These are phyloP conservation scores for Aspergillus cristatus DNA, from an alignment of 495 filamentous ascomycete genomes.

Conservation along the genomic window DNA sequence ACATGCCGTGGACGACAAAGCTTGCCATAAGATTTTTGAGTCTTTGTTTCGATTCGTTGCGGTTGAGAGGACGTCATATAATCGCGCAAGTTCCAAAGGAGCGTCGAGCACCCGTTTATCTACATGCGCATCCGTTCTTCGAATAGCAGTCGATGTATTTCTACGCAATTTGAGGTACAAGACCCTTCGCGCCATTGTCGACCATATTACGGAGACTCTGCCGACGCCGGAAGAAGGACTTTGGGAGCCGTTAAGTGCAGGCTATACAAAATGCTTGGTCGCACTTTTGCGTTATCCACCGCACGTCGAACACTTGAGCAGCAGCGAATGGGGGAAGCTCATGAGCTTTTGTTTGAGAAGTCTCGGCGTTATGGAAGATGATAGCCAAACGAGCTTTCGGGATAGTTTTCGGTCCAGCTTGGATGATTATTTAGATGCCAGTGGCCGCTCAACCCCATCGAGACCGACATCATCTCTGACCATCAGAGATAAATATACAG, in stretches of 20 bases:
- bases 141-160: conserved; percentile 59
- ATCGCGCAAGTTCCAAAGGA: conserved; percentile 41
- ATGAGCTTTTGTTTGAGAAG: conserved; percentile 53
- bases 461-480: conserved; percentile 21
- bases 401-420: conserved; percentile 16
- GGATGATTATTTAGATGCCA: conserved; percentile 18
- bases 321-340: conserved; percentile 57
- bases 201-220: conserved; percentile 73
- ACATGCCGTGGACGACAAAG: conserved; percentile 56
- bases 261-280: conserved; percentile 69
- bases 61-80: conserved; percentile 55
- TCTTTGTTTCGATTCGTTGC: conserved; percentile 62
- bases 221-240: conserved; percentile 47
- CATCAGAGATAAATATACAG: conserved; percentile 17
- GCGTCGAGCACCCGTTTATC: conserved; percentile 50
- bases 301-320: conserved; percentile 67
- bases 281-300: conserved; percentile 60
- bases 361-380: conserved; percentile 14
- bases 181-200: conserved; percentile 65
- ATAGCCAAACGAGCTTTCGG: conserved; percentile 20
- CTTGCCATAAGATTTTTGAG: conserved; percentile 74
- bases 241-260: conserved; percentile 61
- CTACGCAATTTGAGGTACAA: conserved; percentile 60
- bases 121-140: conserved; percentile 61
- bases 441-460: conserved; percentile 22